phyloP scores from a whole-genome alignment of 805 yeast genomes.

The Groenewaldozyma salmanticensis region DNA sequence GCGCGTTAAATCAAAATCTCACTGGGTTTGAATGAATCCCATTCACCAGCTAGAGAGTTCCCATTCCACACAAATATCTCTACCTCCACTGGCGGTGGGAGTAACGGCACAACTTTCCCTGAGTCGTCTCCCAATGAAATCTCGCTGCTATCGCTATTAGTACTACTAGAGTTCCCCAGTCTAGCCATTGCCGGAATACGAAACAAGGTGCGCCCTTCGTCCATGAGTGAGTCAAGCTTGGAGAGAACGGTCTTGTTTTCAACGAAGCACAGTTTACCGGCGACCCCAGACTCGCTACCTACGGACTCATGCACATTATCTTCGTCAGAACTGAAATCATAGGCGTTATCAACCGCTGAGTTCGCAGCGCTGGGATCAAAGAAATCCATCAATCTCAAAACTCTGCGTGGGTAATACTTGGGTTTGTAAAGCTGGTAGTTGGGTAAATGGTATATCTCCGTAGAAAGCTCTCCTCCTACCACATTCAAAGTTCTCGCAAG shows the following conservation, averaged over 20 bases:
- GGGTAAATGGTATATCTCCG: background rate
- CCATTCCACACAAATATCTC: background rate
- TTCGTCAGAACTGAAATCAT: too few relatives aligned
- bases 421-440: background rate
- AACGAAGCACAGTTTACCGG: background rate
- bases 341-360: too few relatives aligned
- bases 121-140: background rate
- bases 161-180: background rate
- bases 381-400: too few relatives aligned
- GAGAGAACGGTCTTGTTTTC: background rate
- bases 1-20: too few relatives aligned
- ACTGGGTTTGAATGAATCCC: too few relatives aligned
- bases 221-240: background rate
- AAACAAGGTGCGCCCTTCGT: background rate
- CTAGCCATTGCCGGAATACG: background rate
- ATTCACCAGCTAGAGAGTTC: background rate
- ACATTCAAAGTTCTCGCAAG: background rate
- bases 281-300: background rate
- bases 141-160: background rate
- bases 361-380: too few relatives aligned
- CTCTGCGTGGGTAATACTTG: background rate
- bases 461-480: background rate
- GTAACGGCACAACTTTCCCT: background rate
- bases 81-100: too few relatives aligned
- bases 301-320: background rate